Conservation (phyloP, 2,329 filamentous ascomycete genomes). For the Tolypocladium amazonense region DNA sequence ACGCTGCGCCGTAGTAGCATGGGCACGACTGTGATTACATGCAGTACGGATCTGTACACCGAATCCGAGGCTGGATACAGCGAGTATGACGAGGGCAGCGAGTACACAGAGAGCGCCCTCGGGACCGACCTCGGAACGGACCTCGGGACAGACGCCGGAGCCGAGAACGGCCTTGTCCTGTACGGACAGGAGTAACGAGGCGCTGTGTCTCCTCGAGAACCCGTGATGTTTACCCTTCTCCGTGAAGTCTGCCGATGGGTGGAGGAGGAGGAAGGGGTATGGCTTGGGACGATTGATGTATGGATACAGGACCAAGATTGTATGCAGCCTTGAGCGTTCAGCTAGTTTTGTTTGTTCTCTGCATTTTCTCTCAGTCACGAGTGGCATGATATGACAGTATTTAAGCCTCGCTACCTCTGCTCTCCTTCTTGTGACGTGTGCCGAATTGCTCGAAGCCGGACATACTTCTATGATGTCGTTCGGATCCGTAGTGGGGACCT, state of each 20-base stretch:
- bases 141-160: constrained; percentile 8
- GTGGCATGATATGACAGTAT: constrained; percentile 2
- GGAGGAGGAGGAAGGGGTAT: not conserved
- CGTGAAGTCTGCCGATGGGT: not conserved
- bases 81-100: constrained; percentile 32
- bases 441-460: too few species aligned
- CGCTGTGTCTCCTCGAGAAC: too few species aligned
- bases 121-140: constrained; percentile 11
- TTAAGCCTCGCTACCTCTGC: too few species aligned
- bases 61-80: constrained; percentile 25
- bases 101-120: constrained; percentile 23
- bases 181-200: constrained; percentile 14
- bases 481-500: not conserved
- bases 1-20: constrained; percentile 37
- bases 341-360: constrained; percentile 1
- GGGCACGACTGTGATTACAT: constrained; percentile 36
- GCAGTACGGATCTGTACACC: constrained; percentile 24
- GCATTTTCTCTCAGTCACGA: constrained; percentile 4
- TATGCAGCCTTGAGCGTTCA: constrained; percentile 3
- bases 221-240: not conserved
- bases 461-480: not conserved
- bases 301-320: constrained; percentile 1
- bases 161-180: constrained; percentile 24
- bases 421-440: not conserved
- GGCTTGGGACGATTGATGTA: not conserved